These are phyloP conservation scores for Prunus kanzakura DNA, from an alignment of 306 rosid species.

Conservation along the genomic window DNA sequence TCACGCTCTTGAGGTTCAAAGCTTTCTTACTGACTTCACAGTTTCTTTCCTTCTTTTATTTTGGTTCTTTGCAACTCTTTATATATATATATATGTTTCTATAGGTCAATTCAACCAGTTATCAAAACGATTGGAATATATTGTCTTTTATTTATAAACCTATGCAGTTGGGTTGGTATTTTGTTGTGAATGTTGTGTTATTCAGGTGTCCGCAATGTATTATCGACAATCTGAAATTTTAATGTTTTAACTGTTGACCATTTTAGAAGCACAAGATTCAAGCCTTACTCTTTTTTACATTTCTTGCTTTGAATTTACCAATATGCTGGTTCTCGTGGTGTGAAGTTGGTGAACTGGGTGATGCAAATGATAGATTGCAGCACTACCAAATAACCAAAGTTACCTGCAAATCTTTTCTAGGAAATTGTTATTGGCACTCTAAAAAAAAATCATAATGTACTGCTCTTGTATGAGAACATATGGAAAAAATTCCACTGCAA, in stretches of 20 bases:
- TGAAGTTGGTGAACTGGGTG: neutral
- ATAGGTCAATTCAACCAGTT: neutral
- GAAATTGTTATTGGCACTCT: no score
- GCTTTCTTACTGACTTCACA: neutral
- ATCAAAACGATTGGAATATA: neutral
- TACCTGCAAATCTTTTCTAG: neutral
- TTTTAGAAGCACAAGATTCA: neutral
- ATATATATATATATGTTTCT: neutral
- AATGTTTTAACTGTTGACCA: neutral
- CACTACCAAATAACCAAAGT: neutral
- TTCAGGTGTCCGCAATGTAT: no score
- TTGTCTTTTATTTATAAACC: no score
- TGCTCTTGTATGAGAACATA: no score
- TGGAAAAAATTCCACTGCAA: no score
- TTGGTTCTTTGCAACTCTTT: neutral
- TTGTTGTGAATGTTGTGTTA: no score
- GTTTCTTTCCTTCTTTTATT: neutral
- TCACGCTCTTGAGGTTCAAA: conserved; percentile 38
- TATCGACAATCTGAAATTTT: no score
- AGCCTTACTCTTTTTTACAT: neutral
- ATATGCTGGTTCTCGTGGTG: neutral
- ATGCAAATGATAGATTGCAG: no score
- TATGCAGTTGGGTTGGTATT: no score
- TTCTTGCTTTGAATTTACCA: neutral
- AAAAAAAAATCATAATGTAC: no score